Base-by-base conservation (phyloP, 2,329 filamentous ascomycete genomes). In the Fusarium ambrosium region DNA sequence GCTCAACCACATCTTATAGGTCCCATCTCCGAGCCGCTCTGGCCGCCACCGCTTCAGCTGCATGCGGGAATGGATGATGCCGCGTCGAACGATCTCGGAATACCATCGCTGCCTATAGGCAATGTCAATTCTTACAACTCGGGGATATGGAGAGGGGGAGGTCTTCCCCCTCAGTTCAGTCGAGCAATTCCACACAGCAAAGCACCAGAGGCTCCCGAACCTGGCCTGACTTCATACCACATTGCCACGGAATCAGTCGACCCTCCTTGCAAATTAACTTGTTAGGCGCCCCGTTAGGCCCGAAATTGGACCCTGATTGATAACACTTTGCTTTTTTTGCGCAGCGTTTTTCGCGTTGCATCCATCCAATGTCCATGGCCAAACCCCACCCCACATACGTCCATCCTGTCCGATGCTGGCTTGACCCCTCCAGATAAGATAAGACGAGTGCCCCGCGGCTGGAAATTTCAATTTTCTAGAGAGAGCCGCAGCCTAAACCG, bases 391-490 rank as follows among this genome's bases (percentile, higher is more conserved):
- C 43, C 43, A 48, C 43, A 48, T 14, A 48, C 29, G 11, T 39
- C 37, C 18, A 39, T 39, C 39, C n/a, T 34, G 11, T 34, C 32
- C 32, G 39, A 43, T 43, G 39, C 39, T 43, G 39, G 41, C 32
- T 34, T 13, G 32, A 45, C 48, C 32, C 48, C 65, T 43, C 68
- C 37, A 70, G 75, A 79, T 79, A 79, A 78, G 78, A 79, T 78
- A 79, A 78, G 74, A 53, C 66, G 58, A 60, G 55, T 29, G 73
- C 79, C 80, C 81, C 81, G 72, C 72, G 43, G 48, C 79, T 79
- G 77, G 80, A 81, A 82, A 80, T 82, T 82, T 81, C 82, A 82
- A 74, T 79, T 76, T 80, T 66, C 68, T 70, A 69, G 71, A 62
- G 55, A 71, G 65, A 65, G 51, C 61, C 64, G 70, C 51, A 66